Evolutionary conservation across 805 yeast genomes (phyloP), one percentile per base, ranked within the genome.

Genomic region (Maudiozyma saulgeensis): DNA sequence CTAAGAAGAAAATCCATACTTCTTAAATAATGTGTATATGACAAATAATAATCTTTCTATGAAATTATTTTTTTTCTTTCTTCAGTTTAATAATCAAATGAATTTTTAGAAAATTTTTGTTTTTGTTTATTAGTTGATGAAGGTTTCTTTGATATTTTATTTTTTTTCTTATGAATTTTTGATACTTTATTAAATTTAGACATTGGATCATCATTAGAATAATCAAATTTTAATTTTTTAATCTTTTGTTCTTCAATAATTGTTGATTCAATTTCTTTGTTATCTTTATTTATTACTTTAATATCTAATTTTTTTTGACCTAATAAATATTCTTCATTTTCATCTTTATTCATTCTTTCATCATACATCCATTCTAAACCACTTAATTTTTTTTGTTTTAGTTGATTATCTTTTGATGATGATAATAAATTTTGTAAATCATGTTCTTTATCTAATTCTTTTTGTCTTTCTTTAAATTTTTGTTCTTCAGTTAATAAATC

Each of bases 331-430:
- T 58, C 62, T 9, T 55, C 52, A 12, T 57, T 59, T 15, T 50
- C 50, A 2, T 49, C 43, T 4, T 53, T 47, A n/a, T 9, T 12
- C 4, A 49, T 35, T 5, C 50, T 72, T 21, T 74, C 79, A 13
- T 82, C 77, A 61, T 90, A 90, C 95, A 91, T 91, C 97, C 97
- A 90, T 42, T 79, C 84, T 21, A 88, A 71, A 46, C 82, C 77
- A 48, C 60, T 51, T 72, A 49, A 53, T 62, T 58, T 56, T 62
- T 55, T 56, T 13, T 37, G 15, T n/a, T 16, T 32, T 2, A n/a
- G 39, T 21, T 34, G 31, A 16, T 13, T 37, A 34, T 77, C 69
- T 52, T 62, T 68, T 12, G 40, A n/a, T 6, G 16, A 12, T 37
- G 9, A n/a, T 69, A 15, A 13, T 71, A 85, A 65, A 56, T 82